Evolutionary conservation across 106 monocot genomes (phyloP).

Genomic region (Allium cepa): DNA sequence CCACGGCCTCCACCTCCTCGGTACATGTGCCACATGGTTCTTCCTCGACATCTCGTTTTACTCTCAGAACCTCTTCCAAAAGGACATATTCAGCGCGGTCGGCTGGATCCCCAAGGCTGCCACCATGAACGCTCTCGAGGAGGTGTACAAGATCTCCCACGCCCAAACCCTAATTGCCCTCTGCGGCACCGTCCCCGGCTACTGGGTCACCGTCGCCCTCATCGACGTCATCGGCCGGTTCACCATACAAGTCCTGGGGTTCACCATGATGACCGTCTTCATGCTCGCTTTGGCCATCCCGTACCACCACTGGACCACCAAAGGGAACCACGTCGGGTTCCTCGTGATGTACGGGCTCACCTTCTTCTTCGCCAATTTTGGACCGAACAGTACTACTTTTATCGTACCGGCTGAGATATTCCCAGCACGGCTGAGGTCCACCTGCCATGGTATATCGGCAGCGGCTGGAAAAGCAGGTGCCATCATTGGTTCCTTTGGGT

Average conservation of each 20-base stretch:
- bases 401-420: constrained; percentile 65
- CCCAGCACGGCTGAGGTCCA: constrained; percentile 49
- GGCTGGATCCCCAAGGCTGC: constrained; percentile 48
- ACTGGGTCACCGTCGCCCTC: constrained; percentile 56
- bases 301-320: constrained; percentile 30
- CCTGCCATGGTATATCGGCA: constrained; percentile 63
- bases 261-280: constrained; percentile 31
- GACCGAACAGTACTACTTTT: constrained; percentile 61
- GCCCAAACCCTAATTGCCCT: constrained; percentile 50
- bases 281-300: constrained; percentile 30
- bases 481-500: constrained; percentile 32
- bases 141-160: constrained; percentile 32
- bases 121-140: constrained; percentile 52
- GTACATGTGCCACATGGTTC: constrained; percentile 44
- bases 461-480: constrained; percentile 60
- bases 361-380: constrained; percentile 76
- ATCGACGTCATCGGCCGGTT: constrained; percentile 34
- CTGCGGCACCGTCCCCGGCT: constrained; percentile 55
- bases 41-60: constrained; percentile 58
- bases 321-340: constrained; percentile 25
- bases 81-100: constrained; percentile 48
- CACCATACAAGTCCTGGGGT: constrained; percentile 25
- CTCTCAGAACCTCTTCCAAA: constrained; percentile 57
- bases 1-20: constrained; percentile 42
- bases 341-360: constrained; percentile 35